Evolutionary conservation across 2,329 filamentous ascomycete species (phyloP), one percentile per base, ranked within the genome.

Genomic region (Pseudodiploospora longispora): DNA sequence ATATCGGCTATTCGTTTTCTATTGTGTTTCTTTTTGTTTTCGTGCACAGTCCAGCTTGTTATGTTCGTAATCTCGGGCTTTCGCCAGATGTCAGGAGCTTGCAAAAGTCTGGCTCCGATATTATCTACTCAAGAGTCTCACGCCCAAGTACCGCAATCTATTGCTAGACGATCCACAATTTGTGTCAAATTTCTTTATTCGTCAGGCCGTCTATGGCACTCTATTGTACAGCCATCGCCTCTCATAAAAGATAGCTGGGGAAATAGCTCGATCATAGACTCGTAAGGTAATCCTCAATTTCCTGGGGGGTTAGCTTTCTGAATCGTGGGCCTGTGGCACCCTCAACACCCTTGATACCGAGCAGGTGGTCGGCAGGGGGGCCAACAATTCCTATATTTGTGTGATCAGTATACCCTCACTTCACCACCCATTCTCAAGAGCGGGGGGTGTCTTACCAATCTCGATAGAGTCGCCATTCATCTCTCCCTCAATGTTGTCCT

Each of bases 381-480:
- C 93, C 93, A 55, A 98, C 88, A 56, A 98, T 97, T 59, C 91
- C 88, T 93, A 48, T 3, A 37, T 41, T 27, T 2, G 27, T 12
- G 5, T 6, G 12, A 33, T 19, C 19, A 19, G 19, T 19, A 19
- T 19, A 19, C 19, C 19, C 19, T 19, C 19, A 19, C 19, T 19
- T 19, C 19, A 19, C 19, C 19, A 19, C 19, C 19, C 19, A 19
- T 19, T 19, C 19, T 19, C 19, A 19, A 19, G 19, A 19, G 19
- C 19, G 19, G 19, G 19, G 5, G 19, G 1, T 0, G 30, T 64
- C 82, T 65, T 70, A 89, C 88, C 91, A 66, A 98, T 96, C 71
- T 98, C 93, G 52, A 98, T 94, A 30, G 91, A 96, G 65, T 97
- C 90, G 50, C 91, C 91, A 56, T 91, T 97, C 91, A 97, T 97